Evolutionary conservation across 202 grass and related monocot genomes (phyloP).

Genomic region (Eragrostis tef): DNA sequence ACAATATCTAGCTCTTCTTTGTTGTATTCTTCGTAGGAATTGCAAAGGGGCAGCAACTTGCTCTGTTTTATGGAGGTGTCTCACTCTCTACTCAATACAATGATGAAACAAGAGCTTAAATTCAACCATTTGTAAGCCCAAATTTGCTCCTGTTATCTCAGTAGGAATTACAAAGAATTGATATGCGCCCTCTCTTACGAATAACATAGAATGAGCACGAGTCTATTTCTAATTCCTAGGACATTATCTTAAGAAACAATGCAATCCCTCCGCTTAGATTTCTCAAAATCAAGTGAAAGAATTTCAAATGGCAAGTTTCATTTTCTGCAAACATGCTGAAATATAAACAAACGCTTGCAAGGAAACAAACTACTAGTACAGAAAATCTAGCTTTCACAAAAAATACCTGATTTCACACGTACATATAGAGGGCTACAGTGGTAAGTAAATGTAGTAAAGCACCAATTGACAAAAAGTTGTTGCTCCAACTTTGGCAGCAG

Average conservation of each 20-base stretch:
- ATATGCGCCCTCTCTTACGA: neutral
- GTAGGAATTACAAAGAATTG: neutral
- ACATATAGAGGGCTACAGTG: neutral
- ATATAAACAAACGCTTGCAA: neutral
- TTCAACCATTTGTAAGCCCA: constrained; percentile 7
- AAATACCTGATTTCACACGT: constrained; percentile 1
- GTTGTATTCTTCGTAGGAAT: neutral
- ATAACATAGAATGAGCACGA: neutral
- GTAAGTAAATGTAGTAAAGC: neutral
- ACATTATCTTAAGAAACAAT: constrained; percentile 20
- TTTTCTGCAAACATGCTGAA: constrained; percentile 1
- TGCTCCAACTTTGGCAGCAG: neutral
- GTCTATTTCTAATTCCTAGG: neutral
- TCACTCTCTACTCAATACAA: neutral
- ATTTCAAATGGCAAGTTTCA: constrained; percentile 19
- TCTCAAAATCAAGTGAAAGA: constrained; percentile 25
- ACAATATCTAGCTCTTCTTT: neutral
- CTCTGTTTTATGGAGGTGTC: neutral
- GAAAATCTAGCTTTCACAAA: neutral
- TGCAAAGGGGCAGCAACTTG: neutral
- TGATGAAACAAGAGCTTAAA: constrained; percentile 4
- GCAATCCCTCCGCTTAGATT: constrained; percentile 21
- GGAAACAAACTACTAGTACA: constrained; percentile 17
- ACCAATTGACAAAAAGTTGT: neutral
- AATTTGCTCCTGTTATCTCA: constrained; percentile 10